phyloP scores from a whole-genome alignment of 2,329 filamentous ascomycete species.

The Colletotrichum australisinense region DNA sequence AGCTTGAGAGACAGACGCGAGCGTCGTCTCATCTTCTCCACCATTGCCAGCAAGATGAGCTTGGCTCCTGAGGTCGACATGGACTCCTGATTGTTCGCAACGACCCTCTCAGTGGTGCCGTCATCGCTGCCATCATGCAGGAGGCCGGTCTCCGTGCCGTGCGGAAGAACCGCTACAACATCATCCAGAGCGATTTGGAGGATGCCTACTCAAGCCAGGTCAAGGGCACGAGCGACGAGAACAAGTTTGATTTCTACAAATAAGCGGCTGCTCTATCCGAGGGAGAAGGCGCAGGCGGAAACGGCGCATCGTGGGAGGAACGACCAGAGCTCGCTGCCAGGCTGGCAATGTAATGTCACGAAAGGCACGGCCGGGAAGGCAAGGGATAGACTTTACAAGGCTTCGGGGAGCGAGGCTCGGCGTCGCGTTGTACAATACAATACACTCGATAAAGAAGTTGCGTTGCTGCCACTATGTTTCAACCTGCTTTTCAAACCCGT shows the following conservation, averaged over 20 bases:
- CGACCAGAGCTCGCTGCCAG: constrained; percentile 17
- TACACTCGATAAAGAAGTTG: constrained; percentile 29
- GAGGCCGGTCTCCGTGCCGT: constrained; percentile 95
- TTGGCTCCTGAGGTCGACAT: constrained; percentile 95
- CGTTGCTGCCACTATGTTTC: background rate
- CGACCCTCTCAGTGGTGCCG: constrained; percentile 92
- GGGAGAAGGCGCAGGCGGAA: background rate
- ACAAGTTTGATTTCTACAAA: constrained; percentile 94
- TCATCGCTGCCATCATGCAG: constrained; percentile 99
- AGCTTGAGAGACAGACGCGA: constrained; percentile 92
- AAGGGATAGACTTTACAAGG: constrained; percentile 29
- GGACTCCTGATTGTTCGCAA: constrained; percentile 97
- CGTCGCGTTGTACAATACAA: constrained; percentile 34
- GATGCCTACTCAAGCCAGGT: constrained; percentile 98
- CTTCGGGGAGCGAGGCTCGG: constrained; percentile 21
- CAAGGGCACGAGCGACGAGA: constrained; percentile 76
- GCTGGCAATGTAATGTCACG: constrained; percentile 16
- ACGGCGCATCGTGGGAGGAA: constrained; percentile 5
- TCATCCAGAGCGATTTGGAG: constrained; percentile 96
- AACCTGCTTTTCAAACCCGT: background rate
- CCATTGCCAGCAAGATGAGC: constrained; percentile 98
- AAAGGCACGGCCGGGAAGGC: constrained; percentile 8
- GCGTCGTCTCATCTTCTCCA: constrained; percentile 94
- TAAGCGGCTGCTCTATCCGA: constrained; percentile 51
- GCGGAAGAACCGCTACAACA: constrained; percentile 98